phyloP scores from a whole-genome alignment of 108 stramenopile species.

The Schizochytrium sp. region DNA sequence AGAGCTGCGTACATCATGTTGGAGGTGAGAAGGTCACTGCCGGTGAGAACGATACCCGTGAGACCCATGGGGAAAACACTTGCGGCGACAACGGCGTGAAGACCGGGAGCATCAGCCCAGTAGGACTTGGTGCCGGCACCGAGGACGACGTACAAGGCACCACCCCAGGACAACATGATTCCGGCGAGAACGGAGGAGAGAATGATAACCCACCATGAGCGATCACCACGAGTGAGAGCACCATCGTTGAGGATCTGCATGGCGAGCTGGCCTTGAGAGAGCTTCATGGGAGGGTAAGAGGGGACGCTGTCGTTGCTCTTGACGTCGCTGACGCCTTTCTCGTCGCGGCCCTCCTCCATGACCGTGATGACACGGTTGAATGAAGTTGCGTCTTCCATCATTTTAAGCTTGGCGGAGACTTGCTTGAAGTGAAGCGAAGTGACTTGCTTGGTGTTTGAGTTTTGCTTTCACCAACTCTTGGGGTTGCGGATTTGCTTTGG shows the following conservation, averaged over 20 bases:
- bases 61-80: background rate
- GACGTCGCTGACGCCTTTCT: too few species aligned
- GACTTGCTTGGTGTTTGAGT: too few species aligned
- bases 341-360: too few species aligned
- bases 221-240: background rate
- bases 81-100: background rate
- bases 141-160: background rate
- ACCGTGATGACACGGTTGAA: too few species aligned
- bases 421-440: too few species aligned
- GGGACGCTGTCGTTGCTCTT: too few species aligned
- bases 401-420: too few species aligned
- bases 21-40: background rate
- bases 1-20: constrained; percentile 29
- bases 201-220: background rate
- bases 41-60: background rate
- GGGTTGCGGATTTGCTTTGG: too few species aligned
- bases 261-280: background rate
- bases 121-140: background rate
- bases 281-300: too few species aligned
- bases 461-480: too few species aligned
- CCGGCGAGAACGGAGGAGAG: background rate
- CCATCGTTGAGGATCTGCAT: background rate
- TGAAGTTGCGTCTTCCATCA: too few species aligned
- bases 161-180: background rate
- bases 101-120: background rate